Evolutionary conservation across 163 green algal species (phyloP), one percentile per base, ranked within the genome.

Genomic region (Prototheca cutis): DNA sequence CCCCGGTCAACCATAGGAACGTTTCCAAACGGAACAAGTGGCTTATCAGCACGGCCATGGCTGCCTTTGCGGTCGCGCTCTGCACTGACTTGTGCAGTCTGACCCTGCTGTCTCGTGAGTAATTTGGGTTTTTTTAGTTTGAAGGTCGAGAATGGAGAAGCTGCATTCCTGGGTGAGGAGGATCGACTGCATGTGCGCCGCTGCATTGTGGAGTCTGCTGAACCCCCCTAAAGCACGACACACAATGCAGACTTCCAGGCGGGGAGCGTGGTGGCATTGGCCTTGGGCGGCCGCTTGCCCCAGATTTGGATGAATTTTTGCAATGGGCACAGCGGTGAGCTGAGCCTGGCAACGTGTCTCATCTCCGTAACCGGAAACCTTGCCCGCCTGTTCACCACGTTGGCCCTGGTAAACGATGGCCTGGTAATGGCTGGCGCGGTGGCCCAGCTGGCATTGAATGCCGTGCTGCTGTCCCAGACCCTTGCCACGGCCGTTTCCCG

Each of bases 241-340:
- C n/a, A n/a, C n/a, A n/a, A n/a, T n/a, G n/a, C 52, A 58, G 52
- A 29, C 6, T 25, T 70, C 1, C 62, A 70, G 39, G 53, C 47
- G 18, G 24, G 23, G 4, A 33, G 25, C 17, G 45, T 51, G 31
- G 28, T 52, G 21, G 70, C 84, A 7, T 70, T 89, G 58, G 72
- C 71, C 0, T 39, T 91, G n/a, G 75, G 75, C 15, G 77, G 71
- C 5, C 56, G 82, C 10, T n/a, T 93, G 23, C 84, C 84, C 2
- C 85, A 94, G 62, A 91, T 94, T 55, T 47, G 79, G 48, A 71
- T 93, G 28, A 94, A 94, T 68, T 24, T 78, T 18, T 51, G 60
- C 54, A 63, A 80, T 2, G 86, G 86, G 40, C 75, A 88, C 61
- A 75, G 78, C 17, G 86, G 86, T 0, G 72, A 93, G 76, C 74